Percentiles rank a stretch among this genome's conserved stretches.
Conservation (phyloP, 306 rosid species). For the Rubus parviflorus region DNA sequence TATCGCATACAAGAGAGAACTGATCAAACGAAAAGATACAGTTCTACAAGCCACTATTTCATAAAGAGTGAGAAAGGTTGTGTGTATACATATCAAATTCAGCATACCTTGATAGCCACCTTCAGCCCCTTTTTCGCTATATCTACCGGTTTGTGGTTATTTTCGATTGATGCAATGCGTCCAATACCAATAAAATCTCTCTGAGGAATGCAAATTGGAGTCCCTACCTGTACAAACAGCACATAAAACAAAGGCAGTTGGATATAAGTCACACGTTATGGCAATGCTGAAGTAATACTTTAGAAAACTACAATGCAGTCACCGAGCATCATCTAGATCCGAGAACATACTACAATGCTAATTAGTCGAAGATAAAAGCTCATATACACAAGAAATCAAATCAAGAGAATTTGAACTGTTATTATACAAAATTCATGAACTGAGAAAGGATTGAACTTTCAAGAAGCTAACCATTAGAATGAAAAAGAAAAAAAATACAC, state of each 20-base stretch:
- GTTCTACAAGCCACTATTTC: not conserved
- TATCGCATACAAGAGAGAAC: not conserved
- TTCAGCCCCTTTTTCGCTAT: slow-evolving; percentile 81
- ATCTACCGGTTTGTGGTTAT: slow-evolving; percentile 89
- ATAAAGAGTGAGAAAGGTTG: not conserved
- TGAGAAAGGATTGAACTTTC: not conserved
- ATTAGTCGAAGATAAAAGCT: too few species aligned
- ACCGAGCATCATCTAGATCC: not conserved
- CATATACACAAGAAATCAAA: not conserved
- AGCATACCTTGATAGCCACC: slow-evolving; percentile 88
- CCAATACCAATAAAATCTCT: slow-evolving; percentile 86
- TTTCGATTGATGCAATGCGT: slow-evolving; percentile 80
- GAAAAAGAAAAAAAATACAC: too few species aligned
- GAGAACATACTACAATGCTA: not conserved
- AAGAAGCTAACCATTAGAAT: too few species aligned
- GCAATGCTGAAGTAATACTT: not conserved
- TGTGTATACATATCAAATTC: not conserved
- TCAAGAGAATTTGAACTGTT: not conserved
- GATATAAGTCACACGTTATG: not conserved
- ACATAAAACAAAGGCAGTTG: slow-evolving; percentile 21
- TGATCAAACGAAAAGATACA: not conserved
- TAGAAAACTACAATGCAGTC: not conserved
- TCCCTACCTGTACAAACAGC: slow-evolving; percentile 66
- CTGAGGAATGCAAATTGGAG: slow-evolving; percentile 89
- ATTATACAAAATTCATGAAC: not conserved